phyloP scores from a whole-genome alignment of 495 filamentous ascomycete genomes.

The Cercophora sp. region DNA sequence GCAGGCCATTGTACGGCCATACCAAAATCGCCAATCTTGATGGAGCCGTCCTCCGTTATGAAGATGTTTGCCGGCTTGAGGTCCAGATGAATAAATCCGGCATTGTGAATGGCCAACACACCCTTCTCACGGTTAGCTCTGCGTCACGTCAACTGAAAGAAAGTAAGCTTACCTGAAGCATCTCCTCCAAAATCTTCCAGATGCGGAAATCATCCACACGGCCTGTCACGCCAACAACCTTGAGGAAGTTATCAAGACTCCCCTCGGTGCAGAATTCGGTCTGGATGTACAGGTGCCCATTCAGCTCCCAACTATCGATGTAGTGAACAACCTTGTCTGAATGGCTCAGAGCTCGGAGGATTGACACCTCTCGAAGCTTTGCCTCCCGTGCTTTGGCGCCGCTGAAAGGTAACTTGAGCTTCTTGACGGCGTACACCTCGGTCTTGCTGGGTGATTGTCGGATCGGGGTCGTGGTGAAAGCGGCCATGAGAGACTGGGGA shows the following conservation, averaged over 20 bases:
- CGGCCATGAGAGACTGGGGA: slow-evolving; percentile 19
- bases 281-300: slow-evolving; percentile 83
- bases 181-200: slow-evolving; percentile 92
- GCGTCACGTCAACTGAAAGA: neutral
- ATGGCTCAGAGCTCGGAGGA: slow-evolving; percentile 65
- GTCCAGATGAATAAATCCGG: slow-evolving; percentile 88
- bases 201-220: slow-evolving; percentile 94
- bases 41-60: slow-evolving; percentile 80
- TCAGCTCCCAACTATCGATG: slow-evolving; percentile 79
- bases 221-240: slow-evolving; percentile 71
- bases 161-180: slow-evolving; percentile 63
- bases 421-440: slow-evolving; percentile 87
- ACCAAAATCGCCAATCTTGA: slow-evolving; percentile 97
- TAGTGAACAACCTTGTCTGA: slow-evolving; percentile 81
- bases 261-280: slow-evolving; percentile 95
- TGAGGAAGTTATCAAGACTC: slow-evolving; percentile 77
- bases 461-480: slow-evolving; percentile 26
- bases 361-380: slow-evolving; percentile 74
- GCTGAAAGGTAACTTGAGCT: slow-evolving; percentile 71
- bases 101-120: slow-evolving; percentile 79
- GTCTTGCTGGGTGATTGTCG: slow-evolving; percentile 42
- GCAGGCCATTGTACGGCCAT: slow-evolving; percentile 81
- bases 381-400: slow-evolving; percentile 70
- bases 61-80: slow-evolving; percentile 93
- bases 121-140: slow-evolving; percentile 61